Percentiles rank a stretch among this genome's conserved stretches.
Conservation (phyloP, 306 rosid species). For the Datisca glomerata region DNA sequence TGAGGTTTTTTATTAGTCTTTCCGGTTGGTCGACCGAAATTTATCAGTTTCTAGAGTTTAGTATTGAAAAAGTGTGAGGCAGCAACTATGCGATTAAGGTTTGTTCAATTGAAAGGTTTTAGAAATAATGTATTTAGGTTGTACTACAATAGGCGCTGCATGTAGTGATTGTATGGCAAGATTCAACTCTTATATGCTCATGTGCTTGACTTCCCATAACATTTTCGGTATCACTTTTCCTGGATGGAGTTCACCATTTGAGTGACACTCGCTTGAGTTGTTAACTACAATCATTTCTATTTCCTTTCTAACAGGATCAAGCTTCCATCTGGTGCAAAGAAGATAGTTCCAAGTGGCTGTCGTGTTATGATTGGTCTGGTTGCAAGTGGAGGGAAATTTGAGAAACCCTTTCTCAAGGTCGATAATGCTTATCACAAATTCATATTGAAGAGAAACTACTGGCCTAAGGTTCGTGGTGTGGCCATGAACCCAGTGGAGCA, state of each 20-base stretch:
- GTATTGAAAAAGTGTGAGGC: no score
- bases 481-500: constrained; percentile 93
- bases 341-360: constrained; percentile 65
- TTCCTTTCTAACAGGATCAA: constrained; percentile 30
- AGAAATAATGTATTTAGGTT: no score
- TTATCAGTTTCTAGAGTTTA: no score
- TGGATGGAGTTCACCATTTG: not conserved
- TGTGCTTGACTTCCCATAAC: no score
- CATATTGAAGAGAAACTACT: constrained; percentile 69
- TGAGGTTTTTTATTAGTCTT: no score
- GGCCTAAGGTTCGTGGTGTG: constrained; percentile 95
- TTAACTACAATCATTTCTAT: not conserved
- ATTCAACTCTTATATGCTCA: no score
- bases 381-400: constrained; percentile 80
- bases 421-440: constrained; percentile 80
- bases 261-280: not conserved
- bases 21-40: no score
- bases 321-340: constrained; percentile 77
- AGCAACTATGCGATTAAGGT: no score
- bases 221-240: not conserved
- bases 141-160: no score
- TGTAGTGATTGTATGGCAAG: no score
- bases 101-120: no score
- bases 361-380: constrained; percentile 83
- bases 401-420: constrained; percentile 67